phyloP scores from a whole-genome alignment of 2,329 filamentous ascomycete species.

The Cordyceps farinosa region DNA sequence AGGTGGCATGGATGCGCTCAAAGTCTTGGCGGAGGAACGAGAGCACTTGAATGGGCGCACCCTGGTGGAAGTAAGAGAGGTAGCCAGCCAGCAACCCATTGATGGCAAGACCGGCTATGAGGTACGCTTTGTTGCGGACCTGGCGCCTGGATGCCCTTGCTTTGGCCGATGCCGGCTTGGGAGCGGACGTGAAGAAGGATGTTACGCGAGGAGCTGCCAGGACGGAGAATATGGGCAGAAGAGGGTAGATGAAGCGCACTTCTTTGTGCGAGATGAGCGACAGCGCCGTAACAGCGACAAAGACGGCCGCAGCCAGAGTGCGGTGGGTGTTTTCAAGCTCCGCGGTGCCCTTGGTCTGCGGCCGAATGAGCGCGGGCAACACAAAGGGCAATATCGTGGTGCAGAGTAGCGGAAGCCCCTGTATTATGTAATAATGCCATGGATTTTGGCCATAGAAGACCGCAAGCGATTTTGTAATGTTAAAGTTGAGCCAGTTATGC shows the following conservation, averaged over 20 bases:
- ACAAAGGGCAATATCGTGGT: constrained; percentile 80
- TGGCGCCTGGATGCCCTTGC: constrained; percentile 27
- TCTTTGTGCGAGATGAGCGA: constrained; percentile 92
- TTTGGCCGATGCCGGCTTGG: constrained; percentile 27
- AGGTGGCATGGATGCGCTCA: constrained; percentile 50
- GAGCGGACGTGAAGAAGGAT: constrained; percentile 56
- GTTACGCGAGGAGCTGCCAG: constrained; percentile 67
- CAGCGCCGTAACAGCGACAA: constrained; percentile 59
- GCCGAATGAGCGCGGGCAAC: constrained; percentile 58
- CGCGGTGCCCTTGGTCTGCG: constrained; percentile 34
- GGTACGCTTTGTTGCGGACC: constrained; percentile 52
- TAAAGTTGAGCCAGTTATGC: constrained; percentile 84
- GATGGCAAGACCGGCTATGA: constrained; percentile 55
- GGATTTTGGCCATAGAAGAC: constrained; percentile 90
- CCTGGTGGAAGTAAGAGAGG: constrained; percentile 72
- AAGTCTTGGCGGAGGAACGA: constrained; percentile 72
- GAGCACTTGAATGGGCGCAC: constrained; percentile 72
- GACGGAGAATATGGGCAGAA: constrained; percentile 82
- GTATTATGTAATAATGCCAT: constrained; percentile 88
- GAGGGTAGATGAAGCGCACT: constrained; percentile 91
- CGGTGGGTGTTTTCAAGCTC: constrained; percentile 25
- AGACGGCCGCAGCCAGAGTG: constrained; percentile 53
- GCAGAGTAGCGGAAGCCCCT: constrained; percentile 82
- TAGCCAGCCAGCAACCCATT: constrained; percentile 74
- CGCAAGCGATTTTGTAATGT: constrained; percentile 80